Conservation (phyloP, 176 grass and related monocot genomes). For the Musa schizocarpa region DNA sequence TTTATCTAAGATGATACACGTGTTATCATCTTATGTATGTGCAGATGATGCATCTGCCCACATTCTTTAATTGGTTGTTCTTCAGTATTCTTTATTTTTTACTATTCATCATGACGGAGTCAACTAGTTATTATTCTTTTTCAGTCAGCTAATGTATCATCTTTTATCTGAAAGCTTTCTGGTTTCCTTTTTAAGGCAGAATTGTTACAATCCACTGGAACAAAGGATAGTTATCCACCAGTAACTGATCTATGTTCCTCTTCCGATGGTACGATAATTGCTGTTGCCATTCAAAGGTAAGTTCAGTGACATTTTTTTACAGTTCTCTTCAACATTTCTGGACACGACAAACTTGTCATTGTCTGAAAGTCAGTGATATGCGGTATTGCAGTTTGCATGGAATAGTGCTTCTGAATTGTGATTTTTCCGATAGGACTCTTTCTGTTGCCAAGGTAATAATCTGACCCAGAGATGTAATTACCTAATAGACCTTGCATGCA, state of each 20-base stretch:
- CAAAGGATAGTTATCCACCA: constrained; percentile 44
- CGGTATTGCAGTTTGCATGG: constrained; percentile 62
- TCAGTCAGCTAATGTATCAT: not conserved
- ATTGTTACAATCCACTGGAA: constrained; percentile 39
- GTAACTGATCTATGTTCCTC: constrained; percentile 47
- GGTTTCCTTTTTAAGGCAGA: constrained; percentile 32
- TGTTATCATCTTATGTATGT: not conserved
- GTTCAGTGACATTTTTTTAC: constrained; percentile 6
- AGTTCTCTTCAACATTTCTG: not conserved
- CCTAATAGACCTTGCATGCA: not conserved
- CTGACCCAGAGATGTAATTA: not conserved
- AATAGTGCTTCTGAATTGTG: constrained; percentile 56
- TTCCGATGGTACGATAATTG: constrained; percentile 50
- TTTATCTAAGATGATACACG: too few species aligned
- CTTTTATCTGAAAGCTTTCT: not conserved
- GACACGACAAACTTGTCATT: not conserved
- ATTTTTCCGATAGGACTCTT: constrained; percentile 45
- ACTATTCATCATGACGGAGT: too few species aligned
- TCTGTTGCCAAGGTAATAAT: constrained; percentile 55
- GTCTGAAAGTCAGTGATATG: not conserved
- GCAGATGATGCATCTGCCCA: not conserved
- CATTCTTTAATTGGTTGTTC: not conserved
- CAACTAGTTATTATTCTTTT: not conserved
- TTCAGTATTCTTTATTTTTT: not conserved
- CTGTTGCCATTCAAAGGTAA: constrained; percentile 76